Base-by-base conservation (phyloP, 352 stramenopile species). In the Phytopythium chamaehyphon region DNA sequence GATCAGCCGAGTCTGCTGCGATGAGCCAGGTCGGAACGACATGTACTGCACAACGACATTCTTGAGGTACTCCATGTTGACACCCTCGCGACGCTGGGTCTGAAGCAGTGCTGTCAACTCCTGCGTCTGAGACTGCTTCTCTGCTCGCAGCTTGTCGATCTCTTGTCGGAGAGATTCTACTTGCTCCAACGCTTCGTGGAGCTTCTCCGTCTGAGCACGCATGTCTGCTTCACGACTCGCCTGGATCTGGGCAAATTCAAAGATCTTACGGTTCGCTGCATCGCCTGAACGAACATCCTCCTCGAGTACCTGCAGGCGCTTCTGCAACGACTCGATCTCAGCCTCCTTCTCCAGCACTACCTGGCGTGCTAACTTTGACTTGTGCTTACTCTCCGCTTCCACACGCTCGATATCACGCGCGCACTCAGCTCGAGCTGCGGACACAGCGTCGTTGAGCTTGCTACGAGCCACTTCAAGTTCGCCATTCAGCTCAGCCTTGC, bases 1-100 rank as follows among this genome's bases (percentile, higher is more conserved):
- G 15, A 94, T 59, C 28, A 96, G 55, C 8, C 83, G 77, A 14
- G 60, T 51, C 54, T 93, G 86, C 60, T 96, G 75, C 35, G 76
- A 90, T 31, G 86, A 94, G 3, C 83, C 83, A 0, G 79, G 77
- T 12, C 74, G 82, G 63, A 96, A 93, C 16, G 80, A 89, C 82
- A 96, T 93, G 64, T 89, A 96, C 73, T 94, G 86, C 21, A 96
- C 80, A 21, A 96, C 83, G 16, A 96, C 83, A 49, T 96, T 96
- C 59, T 96, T 96, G 28, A 96, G 64, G 59, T 96, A 96, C 51
- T 95, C 84, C 83, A 96, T 89, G 60, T 96, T 94, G 26, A 96
- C 83, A 26, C 84, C 84, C 19, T 93, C 84, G 35, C 86, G 81
- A 6, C 83, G 78, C 49, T 94, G 82, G 15, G 75, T 88, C 53